Evolutionary conservation across 106 monocot species (phyloP).

Genomic region (Hemerocallis citrina): DNA sequence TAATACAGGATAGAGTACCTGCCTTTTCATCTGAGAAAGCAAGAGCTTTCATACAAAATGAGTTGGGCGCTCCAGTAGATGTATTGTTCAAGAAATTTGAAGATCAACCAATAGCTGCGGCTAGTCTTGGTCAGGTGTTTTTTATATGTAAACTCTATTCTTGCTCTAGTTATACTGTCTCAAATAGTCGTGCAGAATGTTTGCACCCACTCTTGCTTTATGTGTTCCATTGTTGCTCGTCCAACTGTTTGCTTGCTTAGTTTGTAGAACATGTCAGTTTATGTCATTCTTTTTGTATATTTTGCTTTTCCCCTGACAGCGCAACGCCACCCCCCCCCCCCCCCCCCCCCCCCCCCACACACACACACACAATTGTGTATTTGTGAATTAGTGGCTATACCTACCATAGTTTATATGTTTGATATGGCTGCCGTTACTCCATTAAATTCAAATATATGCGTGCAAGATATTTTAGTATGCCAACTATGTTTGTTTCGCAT

Average conservation of each 20-base stretch:
- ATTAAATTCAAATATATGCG: too few relatives aligned
- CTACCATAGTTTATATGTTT: neutral
- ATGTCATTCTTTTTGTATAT: neutral
- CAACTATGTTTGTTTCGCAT: neutral
- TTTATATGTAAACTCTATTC: neutral
- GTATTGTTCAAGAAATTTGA: conserved; percentile 87
- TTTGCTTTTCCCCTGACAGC: too few relatives aligned
- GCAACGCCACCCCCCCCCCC: too few relatives aligned
- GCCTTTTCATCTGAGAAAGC: conserved; percentile 92
- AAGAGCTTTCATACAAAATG: conserved; percentile 61
- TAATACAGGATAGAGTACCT: conserved; percentile 82
- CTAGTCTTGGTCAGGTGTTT: conserved; percentile 98
- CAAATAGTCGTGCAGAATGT: neutral
- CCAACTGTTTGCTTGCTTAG: neutral
- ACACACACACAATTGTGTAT: too few relatives aligned
- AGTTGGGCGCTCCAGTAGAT: conserved; percentile 71
- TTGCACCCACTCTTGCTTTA: neutral
- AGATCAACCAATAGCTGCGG: conserved; percentile 85
- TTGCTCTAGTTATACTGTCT: neutral
- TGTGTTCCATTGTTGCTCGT: neutral
- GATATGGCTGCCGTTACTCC: neutral
- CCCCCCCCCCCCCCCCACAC: too few relatives aligned
- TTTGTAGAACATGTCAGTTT: neutral
- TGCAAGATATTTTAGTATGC: neutral
- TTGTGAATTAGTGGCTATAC: too few relatives aligned